phyloP scores from a whole-genome alignment of 2,329 filamentous ascomycete species.

The Pyricularia grisea region DNA sequence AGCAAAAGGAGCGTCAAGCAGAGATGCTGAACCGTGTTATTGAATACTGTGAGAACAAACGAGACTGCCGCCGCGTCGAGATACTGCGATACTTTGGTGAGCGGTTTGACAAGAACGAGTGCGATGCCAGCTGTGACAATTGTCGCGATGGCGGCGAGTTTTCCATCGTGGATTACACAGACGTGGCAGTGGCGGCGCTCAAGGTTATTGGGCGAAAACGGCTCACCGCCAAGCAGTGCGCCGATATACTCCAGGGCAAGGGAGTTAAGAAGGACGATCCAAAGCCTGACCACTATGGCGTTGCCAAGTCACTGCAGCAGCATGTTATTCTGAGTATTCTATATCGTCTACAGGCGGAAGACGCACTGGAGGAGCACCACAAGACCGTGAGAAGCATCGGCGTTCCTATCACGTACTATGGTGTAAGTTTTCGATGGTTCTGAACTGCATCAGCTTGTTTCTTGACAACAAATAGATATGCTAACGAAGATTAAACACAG shows the following conservation, averaged over 20 bases:
- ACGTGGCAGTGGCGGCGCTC: constrained; percentile 63
- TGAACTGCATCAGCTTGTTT: background rate
- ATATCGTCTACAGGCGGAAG: constrained; percentile 62
- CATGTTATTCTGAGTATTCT: constrained; percentile 80
- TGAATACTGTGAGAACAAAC: constrained; percentile 81
- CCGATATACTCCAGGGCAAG: constrained; percentile 74
- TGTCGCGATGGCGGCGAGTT: constrained; percentile 67
- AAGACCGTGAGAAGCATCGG: constrained; percentile 47
- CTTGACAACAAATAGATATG: background rate
- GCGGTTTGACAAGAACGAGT: constrained; percentile 62
- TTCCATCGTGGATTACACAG: constrained; percentile 66
- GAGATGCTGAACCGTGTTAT: constrained; percentile 80
- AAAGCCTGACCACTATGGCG: constrained; percentile 49
- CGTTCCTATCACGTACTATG: constrained; percentile 68
- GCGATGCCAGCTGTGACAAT: constrained; percentile 76
- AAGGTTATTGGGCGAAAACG: constrained; percentile 53
- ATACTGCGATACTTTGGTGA: constrained; percentile 95
- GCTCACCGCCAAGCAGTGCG: constrained; percentile 69
- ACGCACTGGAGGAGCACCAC: constrained; percentile 64
- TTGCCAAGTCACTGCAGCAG: constrained; percentile 59
- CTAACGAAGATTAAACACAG: constrained; percentile 11
- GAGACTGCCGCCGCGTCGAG: constrained; percentile 78
- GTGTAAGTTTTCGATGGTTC: constrained; percentile 36
- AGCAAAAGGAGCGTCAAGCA: constrained; percentile 72
- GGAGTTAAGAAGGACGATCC: constrained; percentile 49